Conservation (phyloP, 192 early-diverging fungal species). For the Backusella sp. region DNA sequence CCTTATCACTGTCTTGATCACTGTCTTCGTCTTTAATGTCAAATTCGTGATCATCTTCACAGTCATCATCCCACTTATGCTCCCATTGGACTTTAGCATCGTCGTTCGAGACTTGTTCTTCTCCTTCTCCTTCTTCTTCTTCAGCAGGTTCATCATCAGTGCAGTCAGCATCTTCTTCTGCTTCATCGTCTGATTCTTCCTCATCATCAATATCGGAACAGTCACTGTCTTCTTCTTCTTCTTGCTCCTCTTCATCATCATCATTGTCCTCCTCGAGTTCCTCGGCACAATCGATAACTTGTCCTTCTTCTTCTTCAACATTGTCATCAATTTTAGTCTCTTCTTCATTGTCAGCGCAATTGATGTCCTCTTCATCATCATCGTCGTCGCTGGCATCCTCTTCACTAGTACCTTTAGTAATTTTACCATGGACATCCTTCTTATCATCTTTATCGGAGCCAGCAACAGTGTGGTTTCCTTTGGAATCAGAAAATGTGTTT, state of each 20-base stretch:
- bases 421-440: neutral
- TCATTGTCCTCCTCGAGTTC: neutral
- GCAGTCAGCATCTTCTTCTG: neutral
- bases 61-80: neutral
- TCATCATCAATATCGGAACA: neutral
- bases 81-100: too few species aligned
- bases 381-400: neutral
- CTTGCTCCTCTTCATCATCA: neutral
- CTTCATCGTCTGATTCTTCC: neutral
- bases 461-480: neutral
- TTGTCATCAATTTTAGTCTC: neutral
- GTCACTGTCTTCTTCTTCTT: neutral
- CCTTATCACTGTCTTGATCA: neutral
- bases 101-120: neutral
- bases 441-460: neutral
- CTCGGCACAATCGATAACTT: neutral
- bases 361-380: neutral
- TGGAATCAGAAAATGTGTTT: neutral
- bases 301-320: neutral
- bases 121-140: neutral
- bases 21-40: neutral
- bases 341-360: neutral
- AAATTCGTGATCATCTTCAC: neutral
- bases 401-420: neutral
- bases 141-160: neutral